Percentiles rank a stretch among this genome's conserved stretches.
phyloP scores from a whole-genome alignment of 345 rosid genomes.

The Linum trigynum region DNA sequence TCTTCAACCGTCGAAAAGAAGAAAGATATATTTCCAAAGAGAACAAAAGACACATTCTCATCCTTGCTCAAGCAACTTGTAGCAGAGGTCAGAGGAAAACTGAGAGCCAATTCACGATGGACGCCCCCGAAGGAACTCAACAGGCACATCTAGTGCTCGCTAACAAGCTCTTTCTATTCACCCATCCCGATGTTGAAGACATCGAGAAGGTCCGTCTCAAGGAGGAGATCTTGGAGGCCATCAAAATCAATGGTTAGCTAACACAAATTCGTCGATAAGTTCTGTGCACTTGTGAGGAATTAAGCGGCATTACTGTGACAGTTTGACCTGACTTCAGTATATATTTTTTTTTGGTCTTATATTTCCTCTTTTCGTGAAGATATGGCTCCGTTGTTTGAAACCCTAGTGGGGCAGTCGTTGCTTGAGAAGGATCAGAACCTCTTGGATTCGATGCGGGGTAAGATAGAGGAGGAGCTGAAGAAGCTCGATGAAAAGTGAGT shows the following conservation, averaged over 20 bases:
- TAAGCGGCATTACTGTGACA: background rate
- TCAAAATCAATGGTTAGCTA: conserved; percentile 53
- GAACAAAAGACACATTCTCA: too few relatives aligned
- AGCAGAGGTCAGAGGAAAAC: too few relatives aligned
- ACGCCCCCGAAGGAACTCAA: conserved; percentile 69
- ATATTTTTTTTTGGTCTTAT: background rate
- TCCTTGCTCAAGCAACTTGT: too few relatives aligned
- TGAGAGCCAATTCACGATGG: conserved; percentile 35
- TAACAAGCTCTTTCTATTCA: conserved; percentile 69
- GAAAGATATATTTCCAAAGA: too few relatives aligned
- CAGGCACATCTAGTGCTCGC: conserved; percentile 77
- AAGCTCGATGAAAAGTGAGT: conserved; percentile 88
- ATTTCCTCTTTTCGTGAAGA: conserved; percentile 24
- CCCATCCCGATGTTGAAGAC: conserved; percentile 68
- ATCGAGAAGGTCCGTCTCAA: conserved; percentile 88
- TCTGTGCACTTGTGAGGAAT: background rate
- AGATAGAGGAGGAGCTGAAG: conserved; percentile 70
- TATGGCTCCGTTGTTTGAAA: conserved; percentile 79
- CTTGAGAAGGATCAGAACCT: conserved; percentile 65
- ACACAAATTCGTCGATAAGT: background rate
- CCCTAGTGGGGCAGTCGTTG: conserved; percentile 59
- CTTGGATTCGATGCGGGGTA: conserved; percentile 55
- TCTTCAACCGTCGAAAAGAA: too few relatives aligned
- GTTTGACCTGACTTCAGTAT: background rate
- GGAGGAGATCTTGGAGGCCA: conserved; percentile 65